Percentiles rank a stretch among this genome's conserved stretches.
Evolutionary conservation across 148 eudicot species (phyloP).

Genomic region (Oxyria digyna): DNA sequence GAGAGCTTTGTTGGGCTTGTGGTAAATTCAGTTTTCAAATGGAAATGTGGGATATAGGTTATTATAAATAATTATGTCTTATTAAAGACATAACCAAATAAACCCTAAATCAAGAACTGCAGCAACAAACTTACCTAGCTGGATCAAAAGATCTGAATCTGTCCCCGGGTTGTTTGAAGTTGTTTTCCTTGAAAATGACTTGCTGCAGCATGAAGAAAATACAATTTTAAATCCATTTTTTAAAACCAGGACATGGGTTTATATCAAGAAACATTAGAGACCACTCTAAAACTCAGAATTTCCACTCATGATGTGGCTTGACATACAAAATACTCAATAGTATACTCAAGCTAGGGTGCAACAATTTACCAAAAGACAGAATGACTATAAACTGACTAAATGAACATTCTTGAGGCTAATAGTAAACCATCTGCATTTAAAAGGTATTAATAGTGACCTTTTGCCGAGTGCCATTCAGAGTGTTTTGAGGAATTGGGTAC

Average conservation of each 20-base stretch:
- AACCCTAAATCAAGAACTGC: too few relatives aligned
- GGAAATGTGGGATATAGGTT: too few relatives aligned
- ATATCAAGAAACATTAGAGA: background rate
- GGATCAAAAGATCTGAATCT: conserved; percentile 67
- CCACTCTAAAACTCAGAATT: background rate
- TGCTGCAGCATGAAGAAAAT: conserved; percentile 25
- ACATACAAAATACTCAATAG: background rate
- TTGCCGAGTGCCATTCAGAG: conserved; percentile 61
- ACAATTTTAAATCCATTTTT: background rate
- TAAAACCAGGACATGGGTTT: background rate
- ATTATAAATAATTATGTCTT: too few relatives aligned
- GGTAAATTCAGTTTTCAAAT: too few relatives aligned
- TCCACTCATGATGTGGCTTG: background rate
- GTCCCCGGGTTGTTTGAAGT: conserved; percentile 90
- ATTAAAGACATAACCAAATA: too few relatives aligned
- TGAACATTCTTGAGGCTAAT: background rate
- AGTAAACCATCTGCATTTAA: too few relatives aligned
- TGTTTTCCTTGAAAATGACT: conserved; percentile 66
- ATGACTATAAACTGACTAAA: background rate
- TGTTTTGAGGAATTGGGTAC: conserved; percentile 52
- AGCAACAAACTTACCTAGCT: conserved; percentile 41
- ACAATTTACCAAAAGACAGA: background rate
- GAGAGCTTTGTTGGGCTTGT: too few relatives aligned
- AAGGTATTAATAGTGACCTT: conserved; percentile 36
- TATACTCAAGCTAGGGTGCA: background rate